Evolutionary conservation across 2,329 filamentous ascomycete genomes (phyloP).

Genomic region (Plenodomus biglobosus): DNA sequence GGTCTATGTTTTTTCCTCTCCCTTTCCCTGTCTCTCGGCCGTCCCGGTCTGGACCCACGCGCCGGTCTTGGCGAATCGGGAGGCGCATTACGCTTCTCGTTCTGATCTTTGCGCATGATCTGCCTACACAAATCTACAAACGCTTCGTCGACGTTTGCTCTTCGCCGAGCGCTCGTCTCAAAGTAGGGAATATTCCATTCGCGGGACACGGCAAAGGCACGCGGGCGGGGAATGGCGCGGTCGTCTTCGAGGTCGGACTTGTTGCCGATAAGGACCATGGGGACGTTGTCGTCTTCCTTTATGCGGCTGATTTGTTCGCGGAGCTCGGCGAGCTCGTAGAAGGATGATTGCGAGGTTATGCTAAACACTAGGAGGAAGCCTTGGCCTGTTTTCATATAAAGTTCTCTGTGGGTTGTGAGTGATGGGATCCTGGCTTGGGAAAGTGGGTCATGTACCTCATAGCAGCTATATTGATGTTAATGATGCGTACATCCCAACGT

Average conservation of each 20-base stretch:
- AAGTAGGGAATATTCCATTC: conserved; percentile 89
- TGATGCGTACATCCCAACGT: not conserved
- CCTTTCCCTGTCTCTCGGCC: not conserved
- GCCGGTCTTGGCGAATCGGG: conserved; percentile 17
- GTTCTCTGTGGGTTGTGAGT: conserved; percentile 29
- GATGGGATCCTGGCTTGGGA: conserved; percentile 4
- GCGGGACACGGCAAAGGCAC: conserved; percentile 82
- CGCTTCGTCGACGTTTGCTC: conserved; percentile 87
- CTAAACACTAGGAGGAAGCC: conserved; percentile 91
- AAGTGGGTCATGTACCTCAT: conserved; percentile 35
- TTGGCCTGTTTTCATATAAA: conserved; percentile 86
- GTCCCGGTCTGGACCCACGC: conserved; percentile 8
- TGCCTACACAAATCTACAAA: conserved; percentile 83
- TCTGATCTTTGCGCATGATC: conserved; percentile 74
- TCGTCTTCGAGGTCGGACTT: conserved; percentile 89
- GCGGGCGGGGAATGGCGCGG: conserved; percentile 72
- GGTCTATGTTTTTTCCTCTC: conserved; percentile 20
- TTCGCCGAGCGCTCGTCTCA: conserved; percentile 79
- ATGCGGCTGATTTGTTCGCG: conserved; percentile 89
- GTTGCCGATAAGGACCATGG: conserved; percentile 89
- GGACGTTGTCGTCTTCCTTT: conserved; percentile 82
- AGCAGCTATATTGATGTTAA: conserved; percentile 32
- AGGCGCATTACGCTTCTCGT: conserved; percentile 29
- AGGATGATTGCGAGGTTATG: conserved; percentile 82
- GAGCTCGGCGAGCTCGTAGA: conserved; percentile 76